Base-by-base conservation (phyloP, 352 stramenopile species). In the Globisporangium sylvaticum region DNA sequence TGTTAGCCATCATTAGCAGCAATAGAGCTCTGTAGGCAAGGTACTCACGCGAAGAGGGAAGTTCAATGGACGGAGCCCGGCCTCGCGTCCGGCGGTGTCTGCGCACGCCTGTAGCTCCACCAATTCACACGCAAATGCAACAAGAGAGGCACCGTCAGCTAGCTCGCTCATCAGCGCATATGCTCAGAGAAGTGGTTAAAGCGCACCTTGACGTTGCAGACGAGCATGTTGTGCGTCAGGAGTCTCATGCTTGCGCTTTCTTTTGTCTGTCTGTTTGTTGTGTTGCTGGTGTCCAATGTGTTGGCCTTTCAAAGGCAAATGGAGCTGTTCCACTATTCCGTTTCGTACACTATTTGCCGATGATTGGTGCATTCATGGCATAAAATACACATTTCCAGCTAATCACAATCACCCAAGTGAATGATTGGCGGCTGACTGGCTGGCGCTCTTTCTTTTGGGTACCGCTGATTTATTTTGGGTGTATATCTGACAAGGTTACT, bases 211-310 rank as follows among this genome's bases (percentile, higher is more conserved):
- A 95, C 80, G 74, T 93, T 87, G 75, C 87, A 95, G 54, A 93
- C 70, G 68, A 95, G 81, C 87, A 95, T 95, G 72, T 95, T 95
- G 76, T 95, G 87, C 24, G 84, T 95, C 46, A 95, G 72, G 58
- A 95, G 83, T 42, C 87, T 81, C 87, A 95, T 95, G 37, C 52
- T 83, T 20, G 65, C 42, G n/a, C 8, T 20, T 50, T 50, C 12
- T 42, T 12, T 9, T 44, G 37, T 44, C 37, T 44, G 18, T 24
- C 18, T 22, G 1, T 8, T 22, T 2, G 7, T 22, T 24, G 42
- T 2, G 7, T 22, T 24, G 42, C 18, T 12, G 18, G 42, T 10
- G 42, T 50, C 42, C 48, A 65, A 15, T 54, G 25, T 52, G 22
- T 22, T 34, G 63, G 48, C 4, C 25, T 58, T 39, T 42, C 27